Evolutionary conservation across 2,329 filamentous ascomycete species (phyloP), one percentile per base, ranked within the genome.

Genomic region (Hypoxylon sp.): DNA sequence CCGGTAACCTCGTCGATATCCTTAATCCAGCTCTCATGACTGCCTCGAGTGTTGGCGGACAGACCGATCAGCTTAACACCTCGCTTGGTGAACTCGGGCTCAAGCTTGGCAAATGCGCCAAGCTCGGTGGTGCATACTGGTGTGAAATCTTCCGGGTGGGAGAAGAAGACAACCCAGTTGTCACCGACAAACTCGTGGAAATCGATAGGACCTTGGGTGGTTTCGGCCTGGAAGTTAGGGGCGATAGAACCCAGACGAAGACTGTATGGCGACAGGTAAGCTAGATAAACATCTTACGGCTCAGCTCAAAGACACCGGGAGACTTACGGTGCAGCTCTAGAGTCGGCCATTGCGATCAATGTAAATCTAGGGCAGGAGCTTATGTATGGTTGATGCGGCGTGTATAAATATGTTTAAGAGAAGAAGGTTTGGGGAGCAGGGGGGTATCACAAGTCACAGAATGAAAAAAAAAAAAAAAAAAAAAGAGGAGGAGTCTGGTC

Each of bases 51-150:
- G 85, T 97, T 97, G 85, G 94, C 94, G 69, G 90, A 91, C 74
- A 98, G 87, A 53, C 94, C 94, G 76, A 97, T 95, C 83, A 97
- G 90, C 88, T 97, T 97, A 77, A 95, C 93, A 72, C 90, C 90
- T 71, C 94, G 90, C 86, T 92, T 93, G 77, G 90, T 87, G 83
- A 98, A 97, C 82, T 97, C 94, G 76, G 90, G 88, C 84, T 94
- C 90, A 71, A 97, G 87, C 84, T 94, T 96, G 75, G 94, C 92
- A 77, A 98, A 97, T 67, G 94, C 94, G 71, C 94, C 94, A 70
- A 98, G 91, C 85, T 98, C 94, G 60, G 94, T 98, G 72, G 94
- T 98, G 87, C 94, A 98, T 67, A 97, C 94, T 60, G 94, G 94
- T 1, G 94, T 97, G 86, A 93, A 97, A 83, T 97, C 94, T 81